Percentiles rank a stretch among this genome's conserved stretches.
Evolutionary conservation across 164 flowering plant species (phyloP).

Genomic region (Stephania cephalantha): DNA sequence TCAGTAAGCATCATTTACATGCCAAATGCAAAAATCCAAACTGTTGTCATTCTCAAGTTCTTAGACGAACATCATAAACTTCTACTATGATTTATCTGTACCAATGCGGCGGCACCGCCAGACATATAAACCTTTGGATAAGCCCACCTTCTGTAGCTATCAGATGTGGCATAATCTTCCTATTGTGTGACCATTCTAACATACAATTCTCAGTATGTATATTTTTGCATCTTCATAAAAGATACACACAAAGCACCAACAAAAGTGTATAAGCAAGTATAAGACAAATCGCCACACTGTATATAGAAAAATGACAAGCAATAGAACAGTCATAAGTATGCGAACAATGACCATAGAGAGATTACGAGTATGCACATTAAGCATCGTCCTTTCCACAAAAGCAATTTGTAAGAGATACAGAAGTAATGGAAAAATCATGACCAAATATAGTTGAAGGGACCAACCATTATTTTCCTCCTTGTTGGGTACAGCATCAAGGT

Average conservation of each 20-base stretch:
- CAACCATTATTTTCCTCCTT: slow-evolving; percentile 45
- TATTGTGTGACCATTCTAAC: too few relatives aligned
- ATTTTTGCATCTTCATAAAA: too few relatives aligned
- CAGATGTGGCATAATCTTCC: too few relatives aligned
- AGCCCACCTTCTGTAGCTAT: too few relatives aligned
- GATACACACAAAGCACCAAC: neutral
- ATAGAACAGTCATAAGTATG: neutral
- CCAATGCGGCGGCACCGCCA: too few relatives aligned
- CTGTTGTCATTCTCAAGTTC: neutral
- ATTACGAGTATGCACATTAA: neutral
- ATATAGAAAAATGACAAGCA: neutral
- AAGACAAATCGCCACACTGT: too few relatives aligned
- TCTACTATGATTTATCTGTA: too few relatives aligned
- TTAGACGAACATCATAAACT: neutral
- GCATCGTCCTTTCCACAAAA: neutral
- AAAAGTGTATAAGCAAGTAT: neutral
- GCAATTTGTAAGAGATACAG: neutral
- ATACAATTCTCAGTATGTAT: too few relatives aligned
- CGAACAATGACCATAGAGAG: neutral
- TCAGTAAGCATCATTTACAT: neutral
- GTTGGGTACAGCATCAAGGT: slow-evolving; percentile 24
- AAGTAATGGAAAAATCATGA: neutral
- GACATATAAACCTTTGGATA: too few relatives aligned
- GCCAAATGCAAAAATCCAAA: neutral
- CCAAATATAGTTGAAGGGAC: slow-evolving; percentile 12